Evolutionary conservation across 371 early-diverging fungal species (phyloP).

Genomic region (Choanephora cucurbitarum): DNA sequence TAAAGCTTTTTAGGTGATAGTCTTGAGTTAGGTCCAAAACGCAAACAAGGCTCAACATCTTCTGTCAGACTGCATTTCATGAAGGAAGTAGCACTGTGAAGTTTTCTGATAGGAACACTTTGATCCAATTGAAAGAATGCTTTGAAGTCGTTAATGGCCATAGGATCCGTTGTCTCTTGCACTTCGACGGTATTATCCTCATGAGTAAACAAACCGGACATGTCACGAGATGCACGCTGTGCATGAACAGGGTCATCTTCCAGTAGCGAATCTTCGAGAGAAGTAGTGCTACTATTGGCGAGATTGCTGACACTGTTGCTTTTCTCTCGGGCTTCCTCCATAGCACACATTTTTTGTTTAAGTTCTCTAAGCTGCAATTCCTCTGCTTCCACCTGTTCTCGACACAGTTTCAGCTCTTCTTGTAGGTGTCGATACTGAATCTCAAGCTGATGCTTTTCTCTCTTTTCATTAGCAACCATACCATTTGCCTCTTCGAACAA

Average conservation of each 20-base stretch:
- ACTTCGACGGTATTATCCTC: neutral
- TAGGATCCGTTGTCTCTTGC: constrained; percentile 19
- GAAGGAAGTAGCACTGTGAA: constrained; percentile 44
- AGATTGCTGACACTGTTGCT: neutral
- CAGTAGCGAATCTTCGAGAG: neutral
- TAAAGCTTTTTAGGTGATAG: constrained; percentile 72
- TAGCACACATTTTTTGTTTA: constrained; percentile 55
- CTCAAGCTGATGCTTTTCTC: constrained; percentile 52
- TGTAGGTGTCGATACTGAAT: constrained; percentile 47
- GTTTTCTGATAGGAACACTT: constrained; percentile 56
- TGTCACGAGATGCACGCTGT: constrained; percentile 20
- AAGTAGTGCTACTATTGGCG: neutral
- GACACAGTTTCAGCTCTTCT: constrained; percentile 54
- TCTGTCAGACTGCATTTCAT: constrained; percentile 70
- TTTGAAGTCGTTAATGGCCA: constrained; percentile 70
- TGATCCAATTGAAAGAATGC: constrained; percentile 67
- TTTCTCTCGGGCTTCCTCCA: constrained; percentile 21
- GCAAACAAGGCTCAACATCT: constrained; percentile 82
- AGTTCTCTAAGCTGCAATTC: constrained; percentile 71
- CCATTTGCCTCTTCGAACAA: constrained; percentile 90
- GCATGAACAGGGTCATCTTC: constrained; percentile 1
- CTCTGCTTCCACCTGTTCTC: constrained; percentile 63
- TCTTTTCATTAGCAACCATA: constrained; percentile 82
- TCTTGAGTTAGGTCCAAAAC: constrained; percentile 85
- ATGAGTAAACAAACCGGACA: constrained; percentile 12